phyloP scores from a whole-genome alignment of 1,139 yeast species.

The Casaregolazyma lundiana region DNA sequence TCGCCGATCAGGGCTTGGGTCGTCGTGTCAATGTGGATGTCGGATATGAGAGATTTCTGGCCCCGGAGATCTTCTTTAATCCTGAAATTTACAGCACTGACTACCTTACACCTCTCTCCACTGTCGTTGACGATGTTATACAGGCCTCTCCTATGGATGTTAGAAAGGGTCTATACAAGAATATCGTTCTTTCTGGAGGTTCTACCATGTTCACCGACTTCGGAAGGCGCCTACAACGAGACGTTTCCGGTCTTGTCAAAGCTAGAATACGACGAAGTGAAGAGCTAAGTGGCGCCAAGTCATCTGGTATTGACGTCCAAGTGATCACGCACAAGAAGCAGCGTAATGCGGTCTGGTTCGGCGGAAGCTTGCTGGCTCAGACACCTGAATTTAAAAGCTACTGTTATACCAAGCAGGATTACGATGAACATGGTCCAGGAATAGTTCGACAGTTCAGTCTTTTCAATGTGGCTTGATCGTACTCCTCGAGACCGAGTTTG shows the following conservation, averaged over 20 bases:
- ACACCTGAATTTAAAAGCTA: slow-evolving; percentile 94
- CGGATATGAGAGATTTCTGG: slow-evolving; percentile 95
- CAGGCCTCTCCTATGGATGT: slow-evolving; percentile 97
- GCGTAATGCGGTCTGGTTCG: slow-evolving; percentile 98
- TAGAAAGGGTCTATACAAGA: slow-evolving; percentile 90
- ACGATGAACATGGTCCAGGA: slow-evolving; percentile 96
- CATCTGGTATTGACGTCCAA: slow-evolving; percentile 94
- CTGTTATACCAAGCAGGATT: slow-evolving; percentile 95
- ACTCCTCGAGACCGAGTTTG: too few species aligned
- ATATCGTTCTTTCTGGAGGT: slow-evolving; percentile 94
- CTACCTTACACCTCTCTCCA: slow-evolving; percentile 91
- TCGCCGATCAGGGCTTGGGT: slow-evolving; percentile 78
- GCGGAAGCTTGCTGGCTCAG: slow-evolving; percentile 94
- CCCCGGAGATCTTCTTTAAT: slow-evolving; percentile 97
- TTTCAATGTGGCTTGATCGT: slow-evolving; percentile 80
- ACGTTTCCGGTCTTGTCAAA: slow-evolving; percentile 78
- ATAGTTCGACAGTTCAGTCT: slow-evolving; percentile 95
- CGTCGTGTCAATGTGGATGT: slow-evolving; percentile 71
- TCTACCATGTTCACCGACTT: slow-evolving; percentile 98
- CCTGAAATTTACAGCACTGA: slow-evolving; percentile 97
- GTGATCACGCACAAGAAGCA: slow-evolving; percentile 97
- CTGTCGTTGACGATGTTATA: slow-evolving; percentile 89
- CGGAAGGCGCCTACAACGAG: slow-evolving; percentile 96
- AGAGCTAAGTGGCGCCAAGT: slow-evolving; percentile 64
- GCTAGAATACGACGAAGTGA: slow-evolving; percentile 85